Percentiles rank a stretch among this genome's conserved stretches.
These are phyloP conservation scores for Cucurbita maxima DNA, from an alignment of 306 rosid genomes.

Conservation along the genomic window DNA sequence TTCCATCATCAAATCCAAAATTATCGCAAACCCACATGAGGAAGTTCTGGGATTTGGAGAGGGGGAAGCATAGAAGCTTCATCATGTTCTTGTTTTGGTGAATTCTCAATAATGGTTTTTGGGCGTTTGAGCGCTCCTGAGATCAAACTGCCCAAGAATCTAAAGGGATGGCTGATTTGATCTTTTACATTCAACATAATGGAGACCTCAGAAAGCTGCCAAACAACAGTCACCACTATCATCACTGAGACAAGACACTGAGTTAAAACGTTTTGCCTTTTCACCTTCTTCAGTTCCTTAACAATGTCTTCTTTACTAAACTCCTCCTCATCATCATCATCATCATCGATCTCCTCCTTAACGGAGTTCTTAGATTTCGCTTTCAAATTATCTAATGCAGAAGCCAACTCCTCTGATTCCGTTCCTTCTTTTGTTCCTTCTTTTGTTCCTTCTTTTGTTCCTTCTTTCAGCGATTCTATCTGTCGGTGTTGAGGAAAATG, in stretches of 20 bases:
- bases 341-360: not conserved
- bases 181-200: constrained; percentile 39
- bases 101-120: constrained; percentile 1
- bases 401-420: not conserved
- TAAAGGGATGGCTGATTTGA: constrained; percentile 46
- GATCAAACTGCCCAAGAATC: constrained; percentile 26
- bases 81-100: not conserved
- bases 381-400: constrained; percentile 7
- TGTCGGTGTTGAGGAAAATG: constrained; percentile 5
- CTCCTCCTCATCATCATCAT: not conserved
- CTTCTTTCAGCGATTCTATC: constrained; percentile 37
- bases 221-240: constrained; percentile 55
- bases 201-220: constrained; percentile 72
- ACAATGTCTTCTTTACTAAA: constrained; percentile 26
- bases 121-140: constrained; percentile 19
- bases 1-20: not conserved
- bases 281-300: constrained; percentile 47
- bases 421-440: constrained; percentile 10
- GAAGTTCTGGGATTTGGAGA: constrained; percentile 26
- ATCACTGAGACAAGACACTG: constrained; percentile 75
- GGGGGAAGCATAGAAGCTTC: constrained; percentile 21
- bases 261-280: constrained; percentile 55
- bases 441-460: constrained; percentile 10
- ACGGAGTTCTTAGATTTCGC: constrained; percentile 1
- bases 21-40: constrained; percentile 9